Percentiles rank a stretch among this genome's conserved stretches.
Conservation (phyloP, 179 eudicot genomes). For the Corrigiola litoralis region DNA sequence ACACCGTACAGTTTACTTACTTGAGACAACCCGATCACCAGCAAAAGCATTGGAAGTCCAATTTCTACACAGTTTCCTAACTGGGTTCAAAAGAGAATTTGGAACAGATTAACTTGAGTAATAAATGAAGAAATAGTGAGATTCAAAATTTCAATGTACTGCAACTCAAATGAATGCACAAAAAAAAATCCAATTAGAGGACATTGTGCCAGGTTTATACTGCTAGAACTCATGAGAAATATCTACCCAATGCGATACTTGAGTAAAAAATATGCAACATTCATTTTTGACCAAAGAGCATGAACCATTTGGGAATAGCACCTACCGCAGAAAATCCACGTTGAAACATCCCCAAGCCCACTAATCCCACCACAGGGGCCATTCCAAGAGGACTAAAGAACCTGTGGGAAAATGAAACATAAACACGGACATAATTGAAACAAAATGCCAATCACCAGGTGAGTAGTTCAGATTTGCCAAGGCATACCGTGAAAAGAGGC, state of each 20-base stretch:
- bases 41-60: constrained; percentile 81
- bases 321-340: constrained; percentile 85
- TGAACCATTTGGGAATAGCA: constrained; percentile 1
- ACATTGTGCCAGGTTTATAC: neutral
- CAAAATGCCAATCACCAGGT: neutral
- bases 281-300: neutral
- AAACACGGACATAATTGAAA: neutral
- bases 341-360: constrained; percentile 86
- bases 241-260: too few species aligned
- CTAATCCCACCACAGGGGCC: constrained; percentile 98
- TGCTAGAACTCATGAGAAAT: too few species aligned
- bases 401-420: constrained; percentile 36
- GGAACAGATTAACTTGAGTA: neutral
- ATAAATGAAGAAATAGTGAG: neutral
- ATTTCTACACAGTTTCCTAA: constrained; percentile 93
- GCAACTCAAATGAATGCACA: neutral
- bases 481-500: constrained; percentile 84
- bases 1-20: constrained; percentile 37
- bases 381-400: constrained; percentile 99
- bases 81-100: constrained; percentile 39
- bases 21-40: constrained; percentile 85
- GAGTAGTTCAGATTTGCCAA: neutral
- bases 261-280: neutral
- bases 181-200: neutral
- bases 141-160: neutral